Evolutionary conservation across 352 stramenopile genomes (phyloP).

Genomic region (Pythium sukuiense): DNA sequence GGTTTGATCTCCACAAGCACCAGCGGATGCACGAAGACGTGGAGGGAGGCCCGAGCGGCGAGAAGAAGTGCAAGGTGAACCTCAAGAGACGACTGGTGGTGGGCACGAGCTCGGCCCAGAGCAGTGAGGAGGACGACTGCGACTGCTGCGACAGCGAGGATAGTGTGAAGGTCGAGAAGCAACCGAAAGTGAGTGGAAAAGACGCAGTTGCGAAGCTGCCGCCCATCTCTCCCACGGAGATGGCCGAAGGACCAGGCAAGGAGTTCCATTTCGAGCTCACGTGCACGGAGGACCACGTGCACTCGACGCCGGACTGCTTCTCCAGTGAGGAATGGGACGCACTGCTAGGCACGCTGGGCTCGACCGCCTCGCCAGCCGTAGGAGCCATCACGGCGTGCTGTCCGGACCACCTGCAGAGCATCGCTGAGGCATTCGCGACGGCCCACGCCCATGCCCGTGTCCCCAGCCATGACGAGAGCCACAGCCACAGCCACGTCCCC

Average conservation of each 20-base stretch:
- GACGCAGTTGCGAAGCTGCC: neutral
- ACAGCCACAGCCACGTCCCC: neutral
- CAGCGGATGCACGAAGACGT: constrained; percentile 24
- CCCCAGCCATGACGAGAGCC: neutral
- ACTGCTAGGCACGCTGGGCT: constrained; percentile 1
- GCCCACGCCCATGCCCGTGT: neutral
- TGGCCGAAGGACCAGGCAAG: constrained; percentile 18
- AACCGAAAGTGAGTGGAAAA: neutral
- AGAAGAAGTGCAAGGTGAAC: constrained; percentile 7
- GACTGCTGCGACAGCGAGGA: neutral
- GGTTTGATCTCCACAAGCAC: constrained; percentile 54
- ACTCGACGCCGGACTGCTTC: constrained; percentile 58
- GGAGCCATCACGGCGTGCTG: constrained; percentile 16
- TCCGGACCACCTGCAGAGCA: constrained; percentile 20
- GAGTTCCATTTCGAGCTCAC: constrained; percentile 48
- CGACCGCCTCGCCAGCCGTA: constrained; percentile 26
- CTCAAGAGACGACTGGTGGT: constrained; percentile 23
- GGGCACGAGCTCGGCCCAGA: neutral
- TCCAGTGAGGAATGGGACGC: constrained; percentile 42
- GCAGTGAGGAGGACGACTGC: neutral
- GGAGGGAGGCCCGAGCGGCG: neutral
- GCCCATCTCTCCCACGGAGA: constrained; percentile 27
- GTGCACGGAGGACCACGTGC: constrained; percentile 58
- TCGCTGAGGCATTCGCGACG: constrained; percentile 15
- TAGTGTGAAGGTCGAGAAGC: neutral